Conservation (phyloP, 2,329 filamentous ascomycete species). For the Colletotrichum sp. region DNA sequence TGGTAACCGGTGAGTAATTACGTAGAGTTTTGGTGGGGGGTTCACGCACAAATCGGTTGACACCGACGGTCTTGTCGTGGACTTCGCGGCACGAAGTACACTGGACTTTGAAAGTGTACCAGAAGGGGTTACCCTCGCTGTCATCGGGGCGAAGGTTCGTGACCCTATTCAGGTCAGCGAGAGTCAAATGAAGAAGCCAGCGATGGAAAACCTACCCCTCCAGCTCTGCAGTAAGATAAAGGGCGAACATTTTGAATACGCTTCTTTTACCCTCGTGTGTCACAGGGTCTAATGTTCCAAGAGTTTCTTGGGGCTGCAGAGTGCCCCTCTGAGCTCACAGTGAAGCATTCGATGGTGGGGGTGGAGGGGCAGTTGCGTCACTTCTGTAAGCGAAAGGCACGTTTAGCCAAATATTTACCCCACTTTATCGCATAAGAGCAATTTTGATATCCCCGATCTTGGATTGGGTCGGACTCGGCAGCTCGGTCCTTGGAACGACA, state of each 20-base stretch:
- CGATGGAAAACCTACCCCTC: slow-evolving; percentile 59
- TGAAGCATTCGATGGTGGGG: slow-evolving; percentile 10
- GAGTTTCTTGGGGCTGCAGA: background rate
- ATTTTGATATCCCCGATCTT: background rate
- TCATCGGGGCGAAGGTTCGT: slow-evolving; percentile 89
- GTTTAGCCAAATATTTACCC: background rate
- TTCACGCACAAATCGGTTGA: slow-evolving; percentile 84
- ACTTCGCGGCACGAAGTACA: slow-evolving; percentile 96
- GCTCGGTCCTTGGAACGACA: background rate
- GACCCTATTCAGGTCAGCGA: slow-evolving; percentile 62
- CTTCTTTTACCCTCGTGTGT: background rate
- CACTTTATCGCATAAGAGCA: background rate
- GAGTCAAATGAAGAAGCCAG: background rate
- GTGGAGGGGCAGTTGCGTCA: slow-evolving; percentile 19
- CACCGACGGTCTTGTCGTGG: slow-evolving; percentile 84
- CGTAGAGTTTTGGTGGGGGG: accelerated
- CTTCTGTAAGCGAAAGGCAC: background rate
- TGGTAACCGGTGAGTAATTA: slow-evolving; percentile 37
- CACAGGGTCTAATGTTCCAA: background rate
- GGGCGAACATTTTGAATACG: slow-evolving; percentile 61
- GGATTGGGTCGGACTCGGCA: background rate
- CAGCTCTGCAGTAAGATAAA: slow-evolving; percentile 72
- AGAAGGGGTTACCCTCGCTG: slow-evolving; percentile 82
- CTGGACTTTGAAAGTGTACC: slow-evolving; percentile 97
- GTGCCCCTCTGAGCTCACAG: background rate